phyloP scores from a whole-genome alignment of 2,329 filamentous ascomycete species.

The Nemania sp. region DNA sequence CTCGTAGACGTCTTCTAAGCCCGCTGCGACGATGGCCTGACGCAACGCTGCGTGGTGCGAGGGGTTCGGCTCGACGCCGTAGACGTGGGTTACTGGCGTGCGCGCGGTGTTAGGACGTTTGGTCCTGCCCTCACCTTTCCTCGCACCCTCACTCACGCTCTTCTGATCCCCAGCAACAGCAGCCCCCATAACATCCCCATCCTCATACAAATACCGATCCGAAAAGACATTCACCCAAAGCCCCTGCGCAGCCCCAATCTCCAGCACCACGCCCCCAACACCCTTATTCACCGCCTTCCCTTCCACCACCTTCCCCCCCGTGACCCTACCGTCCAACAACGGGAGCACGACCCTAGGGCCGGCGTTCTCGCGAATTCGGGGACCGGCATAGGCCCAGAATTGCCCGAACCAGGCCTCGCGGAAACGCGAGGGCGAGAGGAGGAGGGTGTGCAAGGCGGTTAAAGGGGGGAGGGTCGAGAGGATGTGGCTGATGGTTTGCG shows the following conservation, averaged over 20 bases:
- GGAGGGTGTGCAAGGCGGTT: constrained; percentile 14
- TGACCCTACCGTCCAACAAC: constrained; percentile 55
- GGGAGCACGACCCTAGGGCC: constrained; percentile 51
- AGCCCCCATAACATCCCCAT: neutral
- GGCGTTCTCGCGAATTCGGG: constrained; percentile 49
- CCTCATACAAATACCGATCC: constrained; percentile 5
- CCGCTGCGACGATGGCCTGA: constrained; percentile 52
- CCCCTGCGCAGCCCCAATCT: constrained; percentile 65
- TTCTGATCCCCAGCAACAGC: too few species aligned
- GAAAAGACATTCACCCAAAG: constrained; percentile 61
- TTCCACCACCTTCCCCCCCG: constrained; percentile 42
- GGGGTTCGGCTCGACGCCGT: constrained; percentile 66
- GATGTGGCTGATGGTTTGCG: constrained; percentile 52
- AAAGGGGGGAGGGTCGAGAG: constrained; percentile 40
- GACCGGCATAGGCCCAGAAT: constrained; percentile 63
- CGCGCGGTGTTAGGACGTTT: constrained; percentile 13
- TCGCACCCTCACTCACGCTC: too few species aligned
- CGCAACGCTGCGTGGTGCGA: constrained; percentile 54
- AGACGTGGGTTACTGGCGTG: constrained; percentile 50
- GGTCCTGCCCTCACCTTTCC: neutral
- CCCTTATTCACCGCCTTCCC: constrained; percentile 39
- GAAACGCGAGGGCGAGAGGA: constrained; percentile 46
- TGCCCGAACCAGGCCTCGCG: constrained; percentile 59
- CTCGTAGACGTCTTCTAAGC: constrained; percentile 60
- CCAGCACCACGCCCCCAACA: constrained; percentile 57